These are phyloP conservation scores for Volvariella volvacea DNA, from an alignment of 1,284 basidiomycete species.

Conservation along the genomic window DNA sequence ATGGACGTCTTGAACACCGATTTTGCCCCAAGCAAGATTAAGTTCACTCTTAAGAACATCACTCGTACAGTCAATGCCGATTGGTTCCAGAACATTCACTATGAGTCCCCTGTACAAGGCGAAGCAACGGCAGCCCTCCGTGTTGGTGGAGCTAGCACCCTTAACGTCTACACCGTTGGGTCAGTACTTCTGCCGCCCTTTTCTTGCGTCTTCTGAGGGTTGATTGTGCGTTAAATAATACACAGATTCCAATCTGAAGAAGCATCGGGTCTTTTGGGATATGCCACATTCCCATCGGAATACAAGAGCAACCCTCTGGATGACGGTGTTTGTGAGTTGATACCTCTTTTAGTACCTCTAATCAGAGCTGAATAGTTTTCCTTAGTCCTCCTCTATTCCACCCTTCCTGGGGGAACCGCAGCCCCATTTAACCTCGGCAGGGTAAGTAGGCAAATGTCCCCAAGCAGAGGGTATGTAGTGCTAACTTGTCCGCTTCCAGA, in stretches of 20 bases:
- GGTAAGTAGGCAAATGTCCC: slow-evolving; percentile 13
- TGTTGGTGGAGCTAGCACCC: slow-evolving; percentile 28
- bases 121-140: slow-evolving; percentile 39
- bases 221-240: not conserved
- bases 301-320: slow-evolving; percentile 19
- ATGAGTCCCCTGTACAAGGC: slow-evolving; percentile 27
- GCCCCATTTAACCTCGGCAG: slow-evolving; percentile 17
- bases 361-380: too few relatives aligned
- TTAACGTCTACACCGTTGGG: slow-evolving; percentile 43
- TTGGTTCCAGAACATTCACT: slow-evolving; percentile 36
- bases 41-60: slow-evolving; percentile 29
- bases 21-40: slow-evolving; percentile 29
- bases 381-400: slow-evolving; percentile 14
- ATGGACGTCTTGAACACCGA: slow-evolving; percentile 34
- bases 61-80: slow-evolving; percentile 31
- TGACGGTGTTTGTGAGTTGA: slow-evolving; percentile 22
- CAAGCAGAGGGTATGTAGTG: not conserved
- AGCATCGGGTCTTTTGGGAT: slow-evolving; percentile 28
- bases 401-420: slow-evolving; percentile 20
- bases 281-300: slow-evolving; percentile 31
- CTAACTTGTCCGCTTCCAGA: too few relatives aligned
- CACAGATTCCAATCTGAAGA: slow-evolving; percentile 6
- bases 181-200: slow-evolving; percentile 5
- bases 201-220: slow-evolving; percentile 14
- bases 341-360: not conserved